Evolutionary conservation across 768 basidiomycete genomes (phyloP).

Genomic region (Porpolomopsis calyptriformis): DNA sequence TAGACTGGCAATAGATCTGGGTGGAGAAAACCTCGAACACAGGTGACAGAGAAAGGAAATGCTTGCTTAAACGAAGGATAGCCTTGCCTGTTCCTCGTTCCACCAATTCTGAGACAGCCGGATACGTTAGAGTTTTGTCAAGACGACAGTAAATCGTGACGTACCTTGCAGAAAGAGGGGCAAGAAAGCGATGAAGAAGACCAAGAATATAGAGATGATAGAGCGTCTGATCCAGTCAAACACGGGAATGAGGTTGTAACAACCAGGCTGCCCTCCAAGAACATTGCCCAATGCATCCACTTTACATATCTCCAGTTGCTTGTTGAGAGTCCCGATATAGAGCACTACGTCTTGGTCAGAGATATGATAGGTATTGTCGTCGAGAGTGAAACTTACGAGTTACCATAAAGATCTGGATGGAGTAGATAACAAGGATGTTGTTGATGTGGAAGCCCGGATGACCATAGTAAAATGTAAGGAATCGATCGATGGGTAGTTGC

Average conservation of each 20-base stretch:
- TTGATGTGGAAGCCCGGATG: constrained; percentile 99
- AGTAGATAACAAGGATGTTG: constrained; percentile 97
- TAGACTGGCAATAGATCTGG: constrained; percentile 95
- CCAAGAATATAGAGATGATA: constrained; percentile 95
- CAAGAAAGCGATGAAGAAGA: constrained; percentile 96
- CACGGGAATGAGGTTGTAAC: constrained; percentile 93
- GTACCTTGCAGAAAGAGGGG: constrained; percentile 92
- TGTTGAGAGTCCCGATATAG: constrained; percentile 94
- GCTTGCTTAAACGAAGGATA: constrained; percentile 85
- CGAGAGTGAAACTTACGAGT: constrained; percentile 48
- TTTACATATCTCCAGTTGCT: constrained; percentile 80
- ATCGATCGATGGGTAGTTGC: constrained; percentile 94
- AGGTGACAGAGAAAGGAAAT: constrained; percentile 94
- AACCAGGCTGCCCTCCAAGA: constrained; percentile 77
- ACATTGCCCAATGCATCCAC: constrained; percentile 74
- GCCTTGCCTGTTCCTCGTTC: constrained; percentile 96
- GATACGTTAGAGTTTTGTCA: neutral
- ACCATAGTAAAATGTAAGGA: constrained; percentile 98
- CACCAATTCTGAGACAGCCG: constrained; percentile 59
- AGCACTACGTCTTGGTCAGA: constrained; percentile 43
- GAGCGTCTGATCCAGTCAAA: constrained; percentile 98
- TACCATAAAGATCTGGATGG: constrained; percentile 96
- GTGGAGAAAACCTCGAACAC: constrained; percentile 99
- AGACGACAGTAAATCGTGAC: constrained; percentile 14
- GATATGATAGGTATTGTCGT: constrained; percentile 6